Base-by-base conservation (phyloP, 2,329 filamentous ascomycete genomes). In the Cercospora janseana region DNA sequence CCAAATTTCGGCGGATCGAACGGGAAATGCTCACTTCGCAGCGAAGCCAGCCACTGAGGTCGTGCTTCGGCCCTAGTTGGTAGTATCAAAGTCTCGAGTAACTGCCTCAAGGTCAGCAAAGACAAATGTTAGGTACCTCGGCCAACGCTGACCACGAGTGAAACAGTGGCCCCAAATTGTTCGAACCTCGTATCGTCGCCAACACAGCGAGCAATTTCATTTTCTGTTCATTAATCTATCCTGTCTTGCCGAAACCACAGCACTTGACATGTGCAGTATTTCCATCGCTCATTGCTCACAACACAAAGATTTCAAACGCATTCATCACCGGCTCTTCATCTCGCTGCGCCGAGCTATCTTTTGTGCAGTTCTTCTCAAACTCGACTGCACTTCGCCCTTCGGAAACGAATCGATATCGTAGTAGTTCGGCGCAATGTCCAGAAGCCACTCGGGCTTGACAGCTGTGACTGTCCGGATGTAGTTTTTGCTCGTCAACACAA, bases 401-500 rank as follows among this genome's bases (percentile, higher is more conserved):
- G 71, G 82, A 70, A 97, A 96, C 0, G 79, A 79, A 1, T 83
- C 78, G 8, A 96, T 70, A 64, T 98, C 89, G 70, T 95, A 98
- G 72, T 98, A 98, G 13, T 79, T 82, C 2, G 91, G 91, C 4
- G 93, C 90, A 58, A 97, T 95, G 70, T 98, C 93, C 71, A 97
- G 68, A 55, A 98, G 75, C 93, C 93, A 98, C 71, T 98, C 93
- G 0, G 92, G 88, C 68, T 88, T 87, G 48, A 98, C 86, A 23
- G 87, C 84, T 9, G 91, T 97, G 40, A 96, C 89, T 0, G 89
- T 96, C 50, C 94, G 82, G 63, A 98, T 92, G 70, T 96, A 98
- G 74, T 97, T 95, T 80, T 98, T 96, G 46, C 87, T 93, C 1
- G 93, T 98, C 49, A 98, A 81, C 9, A 98, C 93, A 66, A 97